A percentile compares a stretch with the other conserved stretches of the same genome.
Conservation (phyloP, 2,329 filamentous ascomycete species). For the Xylariaceae sp. region DNA sequence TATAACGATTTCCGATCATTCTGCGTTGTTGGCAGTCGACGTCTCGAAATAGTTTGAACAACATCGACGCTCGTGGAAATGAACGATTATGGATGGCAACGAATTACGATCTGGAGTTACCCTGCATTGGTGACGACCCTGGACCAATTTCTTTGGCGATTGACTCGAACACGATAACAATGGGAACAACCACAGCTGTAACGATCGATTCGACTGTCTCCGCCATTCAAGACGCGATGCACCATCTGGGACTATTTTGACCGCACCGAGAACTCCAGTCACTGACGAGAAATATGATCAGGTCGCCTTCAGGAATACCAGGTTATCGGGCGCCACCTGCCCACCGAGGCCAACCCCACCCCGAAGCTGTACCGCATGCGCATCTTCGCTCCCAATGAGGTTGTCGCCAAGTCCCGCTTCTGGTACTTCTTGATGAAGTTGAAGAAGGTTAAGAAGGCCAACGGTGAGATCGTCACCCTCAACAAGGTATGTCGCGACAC, state of each 20-base stretch:
- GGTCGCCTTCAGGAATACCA: slow-evolving; percentile 99
- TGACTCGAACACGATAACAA: too few relatives aligned
- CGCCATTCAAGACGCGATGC: too few relatives aligned
- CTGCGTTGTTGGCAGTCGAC: neutral
- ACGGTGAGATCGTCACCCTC: slow-evolving; percentile 96
- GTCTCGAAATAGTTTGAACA: neutral
- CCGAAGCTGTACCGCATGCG: slow-evolving; percentile 99
- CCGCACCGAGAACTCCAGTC: too few relatives aligned
- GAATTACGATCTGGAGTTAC: too few relatives aligned
- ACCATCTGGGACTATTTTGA: neutral
- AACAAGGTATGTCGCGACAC: slow-evolving; percentile 68
- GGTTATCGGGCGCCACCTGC: slow-evolving; percentile 99
- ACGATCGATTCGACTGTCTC: too few relatives aligned
- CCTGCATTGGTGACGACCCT: too few relatives aligned
- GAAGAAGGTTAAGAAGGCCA: slow-evolving; percentile 99
- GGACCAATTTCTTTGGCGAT: too few relatives aligned
- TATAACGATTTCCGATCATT: neutral
- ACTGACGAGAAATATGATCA: slow-evolving; percentile 43
- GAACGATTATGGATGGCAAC: too few relatives aligned
- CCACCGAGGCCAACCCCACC: slow-evolving; percentile 92
- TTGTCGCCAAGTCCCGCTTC: slow-evolving; percentile 99
- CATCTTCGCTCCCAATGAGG: slow-evolving; percentile 96
- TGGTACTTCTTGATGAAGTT: slow-evolving; percentile 99
- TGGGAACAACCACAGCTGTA: too few relatives aligned
- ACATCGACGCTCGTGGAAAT: too few relatives aligned